Evolutionary conservation across 768 basidiomycete species (phyloP).

Genomic region (Tricholoma terreum): DNA sequence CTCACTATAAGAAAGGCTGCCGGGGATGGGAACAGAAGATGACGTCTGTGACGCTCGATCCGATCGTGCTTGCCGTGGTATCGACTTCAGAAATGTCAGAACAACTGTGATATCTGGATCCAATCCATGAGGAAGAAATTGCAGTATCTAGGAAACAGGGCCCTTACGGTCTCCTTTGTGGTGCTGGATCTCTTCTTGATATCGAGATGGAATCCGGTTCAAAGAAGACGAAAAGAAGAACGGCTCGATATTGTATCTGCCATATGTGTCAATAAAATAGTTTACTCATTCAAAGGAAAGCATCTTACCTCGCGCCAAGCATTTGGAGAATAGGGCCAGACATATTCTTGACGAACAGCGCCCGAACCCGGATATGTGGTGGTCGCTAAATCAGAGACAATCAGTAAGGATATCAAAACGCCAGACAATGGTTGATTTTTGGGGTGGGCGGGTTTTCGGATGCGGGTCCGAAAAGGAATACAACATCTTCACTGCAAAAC

Average conservation of each 20-base stretch:
- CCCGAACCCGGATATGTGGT: constrained; percentile 41
- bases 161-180: constrained; percentile 51
- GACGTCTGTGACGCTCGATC: neutral
- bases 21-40: neutral
- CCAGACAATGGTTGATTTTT: too few species aligned
- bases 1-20: neutral
- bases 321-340: constrained; percentile 54
- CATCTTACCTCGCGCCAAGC: constrained; percentile 51
- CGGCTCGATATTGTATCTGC: constrained; percentile 57
- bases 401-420: neutral
- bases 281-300: neutral
- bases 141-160: neutral
- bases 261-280: neutral
- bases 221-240: constrained; percentile 68
- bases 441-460: neutral
- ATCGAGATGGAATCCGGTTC: constrained; percentile 68
- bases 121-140: neutral
- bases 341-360: constrained; percentile 52
- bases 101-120: constrained; percentile 54
- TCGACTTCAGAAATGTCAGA: constrained; percentile 50
- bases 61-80: constrained; percentile 21
- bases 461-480: neutral
- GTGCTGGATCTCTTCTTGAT: constrained; percentile 43
- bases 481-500: neutral
- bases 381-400: constrained; percentile 25